phyloP scores from a whole-genome alignment of 2,329 filamentous ascomycete species.

The Chalaropsis thielavioides region DNA sequence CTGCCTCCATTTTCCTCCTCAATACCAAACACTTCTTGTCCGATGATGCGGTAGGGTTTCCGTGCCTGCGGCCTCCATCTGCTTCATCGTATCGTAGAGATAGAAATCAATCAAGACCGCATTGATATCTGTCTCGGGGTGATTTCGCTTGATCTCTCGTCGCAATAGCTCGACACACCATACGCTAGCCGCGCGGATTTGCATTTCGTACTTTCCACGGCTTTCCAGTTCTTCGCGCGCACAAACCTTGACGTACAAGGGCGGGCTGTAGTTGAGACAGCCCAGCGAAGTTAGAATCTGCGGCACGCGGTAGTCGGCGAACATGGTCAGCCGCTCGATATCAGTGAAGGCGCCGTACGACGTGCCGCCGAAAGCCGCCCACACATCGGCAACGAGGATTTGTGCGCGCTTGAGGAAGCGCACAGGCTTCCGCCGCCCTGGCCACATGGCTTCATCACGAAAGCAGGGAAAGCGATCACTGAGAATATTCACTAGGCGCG shows the following conservation, averaged over 20 bases:
- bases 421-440: conserved; percentile 53
- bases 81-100: conserved; percentile 87
- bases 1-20: conserved; percentile 18
- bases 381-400: conserved; percentile 88
- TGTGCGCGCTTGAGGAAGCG: conserved; percentile 88
- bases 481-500: conserved; percentile 70
- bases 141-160: conserved; percentile 58
- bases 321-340: conserved; percentile 95
- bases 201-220: conserved; percentile 68
- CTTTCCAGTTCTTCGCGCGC: conserved; percentile 50
- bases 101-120: conserved; percentile 96
- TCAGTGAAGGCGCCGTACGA: conserved; percentile 70
- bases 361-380: conserved; percentile 84
- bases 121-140: conserved; percentile 62
- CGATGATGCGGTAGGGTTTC: conserved; percentile 67
- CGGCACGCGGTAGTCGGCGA: conserved; percentile 92
- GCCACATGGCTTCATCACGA: conserved; percentile 62
- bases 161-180: conserved; percentile 88
- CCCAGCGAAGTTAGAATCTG: conserved; percentile 78
- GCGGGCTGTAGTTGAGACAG: conserved; percentile 71
- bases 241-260: conserved; percentile 56
- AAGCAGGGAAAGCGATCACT: conserved; percentile 75
- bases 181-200: conserved; percentile 81
- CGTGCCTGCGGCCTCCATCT: conserved; percentile 49
- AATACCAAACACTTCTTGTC: conserved; percentile 93